phyloP scores from a whole-genome alignment of 73 alveolate genomes.

The Stentor roeselii region DNA sequence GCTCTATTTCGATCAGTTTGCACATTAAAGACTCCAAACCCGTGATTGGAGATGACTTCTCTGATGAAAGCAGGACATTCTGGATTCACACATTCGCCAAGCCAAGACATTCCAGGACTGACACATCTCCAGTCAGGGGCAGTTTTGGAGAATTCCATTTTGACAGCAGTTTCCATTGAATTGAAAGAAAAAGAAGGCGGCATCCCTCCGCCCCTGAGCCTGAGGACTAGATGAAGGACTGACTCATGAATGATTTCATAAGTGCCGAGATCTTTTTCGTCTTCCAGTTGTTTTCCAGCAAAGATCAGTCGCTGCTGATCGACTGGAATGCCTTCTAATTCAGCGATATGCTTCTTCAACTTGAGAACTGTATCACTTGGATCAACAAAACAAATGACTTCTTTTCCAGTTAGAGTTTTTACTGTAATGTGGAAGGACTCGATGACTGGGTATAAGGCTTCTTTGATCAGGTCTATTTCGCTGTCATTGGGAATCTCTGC shows the following conservation, averaged over 20 bases:
- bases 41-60: neutral
- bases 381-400: constrained; percentile 2
- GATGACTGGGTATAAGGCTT: too few species aligned
- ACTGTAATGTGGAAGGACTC: too few species aligned
- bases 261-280: neutral
- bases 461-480: too few species aligned
- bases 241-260: constrained; percentile 30
- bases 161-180: too few species aligned
- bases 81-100: neutral
- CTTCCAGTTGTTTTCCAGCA: constrained; percentile 42
- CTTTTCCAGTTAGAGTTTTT: constrained; percentile 33
- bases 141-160: neutral
- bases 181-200: too few species aligned
- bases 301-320: constrained; percentile 33
- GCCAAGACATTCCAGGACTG: neutral
- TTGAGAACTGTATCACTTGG: constrained; percentile 31
- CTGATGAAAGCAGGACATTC: neutral
- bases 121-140: constrained; percentile 6
- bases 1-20: neutral
- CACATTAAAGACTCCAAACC: neutral
- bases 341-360: constrained; percentile 8
- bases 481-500: too few species aligned
- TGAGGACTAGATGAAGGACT: constrained; percentile 28
- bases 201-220: constrained; percentile 22
- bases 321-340: constrained; percentile 34